Conservation (phyloP, 2,329 filamentous ascomycete species). For the Claviceps capensis region DNA sequence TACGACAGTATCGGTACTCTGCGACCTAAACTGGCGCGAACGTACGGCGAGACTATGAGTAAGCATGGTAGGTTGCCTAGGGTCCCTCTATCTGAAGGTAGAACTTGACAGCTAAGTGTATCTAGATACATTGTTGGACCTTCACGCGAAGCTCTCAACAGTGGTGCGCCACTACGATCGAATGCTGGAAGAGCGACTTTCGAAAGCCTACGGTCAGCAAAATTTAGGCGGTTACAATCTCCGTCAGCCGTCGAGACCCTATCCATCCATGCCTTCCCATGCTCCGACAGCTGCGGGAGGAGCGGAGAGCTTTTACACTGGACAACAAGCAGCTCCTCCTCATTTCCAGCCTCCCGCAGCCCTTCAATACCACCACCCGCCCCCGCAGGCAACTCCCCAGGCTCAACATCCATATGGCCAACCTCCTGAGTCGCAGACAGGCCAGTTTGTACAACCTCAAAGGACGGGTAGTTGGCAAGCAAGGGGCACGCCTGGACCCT, state of each 20-base stretch:
- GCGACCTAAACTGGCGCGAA: slow-evolving; percentile 83
- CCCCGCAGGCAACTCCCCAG: slow-evolving; percentile 20
- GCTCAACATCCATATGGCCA: slow-evolving; percentile 32
- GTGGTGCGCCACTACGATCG: slow-evolving; percentile 96
- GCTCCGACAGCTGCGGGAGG: slow-evolving; percentile 33
- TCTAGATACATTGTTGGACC: slow-evolving; percentile 75
- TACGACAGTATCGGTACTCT: slow-evolving; percentile 95
- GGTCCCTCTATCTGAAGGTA: neutral
- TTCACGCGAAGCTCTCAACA: slow-evolving; percentile 89
- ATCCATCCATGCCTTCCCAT: slow-evolving; percentile 53
- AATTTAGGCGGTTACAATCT: slow-evolving; percentile 51
- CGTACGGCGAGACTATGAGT: slow-evolving; percentile 98
- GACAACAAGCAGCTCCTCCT: slow-evolving; percentile 43
- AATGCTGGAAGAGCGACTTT: slow-evolving; percentile 92
- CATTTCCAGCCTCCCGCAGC: slow-evolving; percentile 11
- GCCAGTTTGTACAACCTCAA: slow-evolving; percentile 33
- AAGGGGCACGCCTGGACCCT: slow-evolving; percentile 23
- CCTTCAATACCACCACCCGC: slow-evolving; percentile 15
- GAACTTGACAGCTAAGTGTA: neutral
- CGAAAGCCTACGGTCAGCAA: slow-evolving; percentile 81
- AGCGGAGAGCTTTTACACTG: slow-evolving; percentile 73
- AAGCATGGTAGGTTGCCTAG: slow-evolving; percentile 66
- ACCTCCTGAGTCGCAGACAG: slow-evolving; percentile 23
- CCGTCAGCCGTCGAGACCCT: slow-evolving; percentile 45
- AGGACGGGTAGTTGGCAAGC: slow-evolving; percentile 38